phyloP scores from a whole-genome alignment of 2,329 filamentous ascomycete species.

The Fusarium annulatum region DNA sequence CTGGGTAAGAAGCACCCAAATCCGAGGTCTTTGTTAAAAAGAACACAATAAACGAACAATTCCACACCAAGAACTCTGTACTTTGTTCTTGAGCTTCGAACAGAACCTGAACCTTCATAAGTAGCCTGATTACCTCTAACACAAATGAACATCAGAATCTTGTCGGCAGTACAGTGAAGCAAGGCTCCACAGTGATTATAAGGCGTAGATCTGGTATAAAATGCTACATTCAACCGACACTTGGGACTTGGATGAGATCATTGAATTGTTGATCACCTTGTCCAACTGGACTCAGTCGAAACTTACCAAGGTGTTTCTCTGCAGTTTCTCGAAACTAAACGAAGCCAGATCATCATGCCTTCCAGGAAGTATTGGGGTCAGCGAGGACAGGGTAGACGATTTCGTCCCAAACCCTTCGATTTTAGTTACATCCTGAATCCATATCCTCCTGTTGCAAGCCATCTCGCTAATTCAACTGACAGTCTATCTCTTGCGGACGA shows the following conservation, averaged over 20 bases:
- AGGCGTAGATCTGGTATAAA: not conserved
- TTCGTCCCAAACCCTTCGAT: not conserved
- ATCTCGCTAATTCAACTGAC: not conserved
- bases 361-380: not conserved
- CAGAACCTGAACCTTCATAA: not conserved
- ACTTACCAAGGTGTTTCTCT: not conserved
- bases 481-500: not conserved
- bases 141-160: not conserved
- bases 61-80: not conserved
- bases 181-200: fast-evolving
- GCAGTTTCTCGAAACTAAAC: not conserved
- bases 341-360: not conserved
- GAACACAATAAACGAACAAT: not conserved
- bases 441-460: not conserved
- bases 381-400: not conserved
- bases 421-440: not conserved
- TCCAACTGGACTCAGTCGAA: no score
- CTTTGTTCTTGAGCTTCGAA: not conserved
- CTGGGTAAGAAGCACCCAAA: fast-evolving
- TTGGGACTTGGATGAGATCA: not conserved
- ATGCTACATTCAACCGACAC: not conserved
- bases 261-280: not conserved
- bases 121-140: fast-evolving
- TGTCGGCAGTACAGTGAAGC: not conserved
- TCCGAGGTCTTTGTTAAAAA: not conserved